These are phyloP conservation scores for Trichoderma endophyticum DNA, from an alignment of 2,329 filamentous ascomycete genomes.

Conservation along the genomic window DNA sequence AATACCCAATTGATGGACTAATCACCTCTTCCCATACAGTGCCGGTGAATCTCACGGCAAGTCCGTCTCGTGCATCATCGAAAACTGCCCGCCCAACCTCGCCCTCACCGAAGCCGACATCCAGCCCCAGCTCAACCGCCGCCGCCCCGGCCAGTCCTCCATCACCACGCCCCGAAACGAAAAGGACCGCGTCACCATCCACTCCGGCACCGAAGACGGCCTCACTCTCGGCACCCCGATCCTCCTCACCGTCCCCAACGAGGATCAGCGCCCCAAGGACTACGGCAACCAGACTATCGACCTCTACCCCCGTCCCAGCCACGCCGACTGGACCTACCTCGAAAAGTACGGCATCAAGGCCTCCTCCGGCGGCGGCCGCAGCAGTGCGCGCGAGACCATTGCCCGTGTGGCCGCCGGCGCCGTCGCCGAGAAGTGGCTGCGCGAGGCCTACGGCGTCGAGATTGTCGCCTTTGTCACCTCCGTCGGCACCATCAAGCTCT, in stretches of 20 bases:
- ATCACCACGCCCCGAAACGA: not conserved
- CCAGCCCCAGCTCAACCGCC: not conserved
- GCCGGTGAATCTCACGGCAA: constrained; percentile 75
- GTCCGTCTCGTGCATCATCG: constrained; percentile 91
- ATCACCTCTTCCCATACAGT: constrained; percentile 27
- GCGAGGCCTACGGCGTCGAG: constrained; percentile 76
- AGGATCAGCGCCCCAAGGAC: constrained; percentile 90
- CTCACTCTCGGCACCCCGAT: constrained; percentile 81
- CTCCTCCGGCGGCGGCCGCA: constrained; percentile 82
- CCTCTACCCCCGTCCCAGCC: constrained; percentile 82
- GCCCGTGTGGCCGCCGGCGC: constrained; percentile 87
- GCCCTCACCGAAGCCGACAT: not conserved
- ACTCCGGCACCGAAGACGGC: constrained; percentile 69
- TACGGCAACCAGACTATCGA: constrained; percentile 91
- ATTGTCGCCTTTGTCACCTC: constrained; percentile 89
- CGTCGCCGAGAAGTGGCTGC: constrained; percentile 90
- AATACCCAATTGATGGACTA: not conserved
- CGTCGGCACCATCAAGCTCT: constrained; percentile 59
- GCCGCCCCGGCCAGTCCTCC: constrained; percentile 36
- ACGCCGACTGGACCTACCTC: constrained; percentile 95
- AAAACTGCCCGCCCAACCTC: constrained; percentile 85
- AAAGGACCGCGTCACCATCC: not conserved
- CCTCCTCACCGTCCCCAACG: constrained; percentile 79
- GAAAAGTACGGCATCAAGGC: constrained; percentile 97
- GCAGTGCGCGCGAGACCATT: constrained; percentile 92